phyloP scores from a whole-genome alignment of 495 filamentous ascomycete species.

The Darksidea phi region DNA sequence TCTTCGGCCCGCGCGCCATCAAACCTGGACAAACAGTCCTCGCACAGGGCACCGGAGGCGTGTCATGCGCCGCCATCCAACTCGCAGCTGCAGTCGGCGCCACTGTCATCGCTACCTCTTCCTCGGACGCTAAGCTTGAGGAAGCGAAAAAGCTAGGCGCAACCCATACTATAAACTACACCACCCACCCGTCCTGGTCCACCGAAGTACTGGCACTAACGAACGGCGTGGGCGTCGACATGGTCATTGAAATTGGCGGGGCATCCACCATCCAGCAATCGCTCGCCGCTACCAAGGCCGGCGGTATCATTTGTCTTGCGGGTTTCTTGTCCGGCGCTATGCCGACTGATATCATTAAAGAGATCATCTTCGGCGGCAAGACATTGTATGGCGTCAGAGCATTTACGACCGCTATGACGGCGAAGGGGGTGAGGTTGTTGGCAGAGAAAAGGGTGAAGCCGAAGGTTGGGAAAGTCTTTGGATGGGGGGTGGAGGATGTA shows the following conservation, averaged over 20 bases:
- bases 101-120: slow-evolving; percentile 44
- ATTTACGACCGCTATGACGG: slow-evolving; percentile 48
- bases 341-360: slow-evolving; percentile 8
- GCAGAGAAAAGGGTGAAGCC: slow-evolving; percentile 51
- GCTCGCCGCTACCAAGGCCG: background rate
- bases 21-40: slow-evolving; percentile 35
- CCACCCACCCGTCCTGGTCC: slow-evolving; percentile 5
- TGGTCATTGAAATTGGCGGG: slow-evolving; percentile 22
- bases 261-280: slow-evolving; percentile 20
- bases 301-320: slow-evolving; percentile 14
- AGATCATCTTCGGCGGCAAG: slow-evolving; percentile 16
- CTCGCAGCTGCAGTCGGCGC: slow-evolving; percentile 39
- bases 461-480: slow-evolving; percentile 55
- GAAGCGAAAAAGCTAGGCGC: slow-evolving; percentile 49
- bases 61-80: slow-evolving; percentile 34
- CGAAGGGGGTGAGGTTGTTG: slow-evolving; percentile 54
- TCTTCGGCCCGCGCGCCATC: slow-evolving; percentile 4
- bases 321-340: slow-evolving; percentile 17
- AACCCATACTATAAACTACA: slow-evolving; percentile 45
- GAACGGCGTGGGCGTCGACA: slow-evolving; percentile 18
- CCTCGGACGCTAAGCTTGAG: slow-evolving; percentile 42
- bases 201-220: slow-evolving; percentile 20
- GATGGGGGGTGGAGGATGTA: slow-evolving; percentile 57
- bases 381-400: slow-evolving; percentile 18
- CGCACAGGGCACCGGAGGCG: slow-evolving; percentile 40